Evolutionary conservation across 2,329 filamentous ascomycete genomes (phyloP).

Genomic region (Lasiodiplodia citricola): DNA sequence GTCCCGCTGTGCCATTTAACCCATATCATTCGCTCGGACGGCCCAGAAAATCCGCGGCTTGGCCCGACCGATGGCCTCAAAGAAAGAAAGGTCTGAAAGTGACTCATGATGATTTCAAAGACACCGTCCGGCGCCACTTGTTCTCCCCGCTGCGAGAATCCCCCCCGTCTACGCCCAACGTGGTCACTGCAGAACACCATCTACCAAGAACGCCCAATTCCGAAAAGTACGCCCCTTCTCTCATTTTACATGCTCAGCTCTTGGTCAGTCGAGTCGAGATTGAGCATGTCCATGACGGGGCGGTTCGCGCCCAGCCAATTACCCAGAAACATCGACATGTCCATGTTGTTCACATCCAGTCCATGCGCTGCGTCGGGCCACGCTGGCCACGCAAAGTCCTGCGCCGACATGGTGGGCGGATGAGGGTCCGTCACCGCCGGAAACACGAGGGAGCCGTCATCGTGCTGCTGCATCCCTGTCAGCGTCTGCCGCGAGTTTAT

Average conservation of each 20-base stretch:
- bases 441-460: slow-evolving; percentile 31
- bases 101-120: background rate
- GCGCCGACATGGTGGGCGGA: slow-evolving; percentile 35
- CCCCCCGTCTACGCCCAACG: background rate
- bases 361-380: background rate
- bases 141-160: background rate
- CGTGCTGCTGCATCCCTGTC: slow-evolving; percentile 27
- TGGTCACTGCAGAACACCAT: background rate
- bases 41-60: background rate
- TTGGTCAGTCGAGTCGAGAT: background rate
- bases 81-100: background rate
- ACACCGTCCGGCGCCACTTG: background rate
- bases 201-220: background rate
- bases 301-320: slow-evolving; percentile 20
- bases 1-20: background rate
- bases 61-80: background rate
- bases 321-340: slow-evolving; percentile 21
- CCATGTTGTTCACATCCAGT: slow-evolving; percentile 3
- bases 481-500: slow-evolving; percentile 28
- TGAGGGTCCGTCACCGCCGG: slow-evolving; percentile 36
- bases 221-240: too few species aligned
- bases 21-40: background rate
- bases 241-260: background rate
- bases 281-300: slow-evolving; percentile 21
- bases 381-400: slow-evolving; percentile 27